Conservation (phyloP, 371 early-diverging fungal species). For the Rhizomucor pusillus region DNA sequence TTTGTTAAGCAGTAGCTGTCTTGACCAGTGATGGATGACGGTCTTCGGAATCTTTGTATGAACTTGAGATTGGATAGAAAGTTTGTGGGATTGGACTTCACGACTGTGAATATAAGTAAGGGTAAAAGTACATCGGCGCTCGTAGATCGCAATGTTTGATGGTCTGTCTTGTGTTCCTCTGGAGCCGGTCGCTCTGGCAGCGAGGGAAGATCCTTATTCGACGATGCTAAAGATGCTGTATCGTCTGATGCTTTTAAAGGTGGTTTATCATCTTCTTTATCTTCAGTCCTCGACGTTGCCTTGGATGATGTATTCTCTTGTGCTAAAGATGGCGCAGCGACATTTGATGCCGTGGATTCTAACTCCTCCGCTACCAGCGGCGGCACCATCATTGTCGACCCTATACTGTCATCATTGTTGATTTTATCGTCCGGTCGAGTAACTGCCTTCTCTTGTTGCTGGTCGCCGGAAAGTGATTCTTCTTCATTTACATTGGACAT, state of each 20-base stretch:
- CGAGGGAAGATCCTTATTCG: conserved; percentile 4
- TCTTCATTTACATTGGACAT: conserved; percentile 23
- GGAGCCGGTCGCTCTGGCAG: neutral
- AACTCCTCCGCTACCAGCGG: no score
- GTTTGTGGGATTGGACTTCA: conserved; percentile 64
- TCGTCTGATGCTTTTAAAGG: neutral
- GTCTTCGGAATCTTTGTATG: conserved; percentile 52
- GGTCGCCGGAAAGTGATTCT: neutral
- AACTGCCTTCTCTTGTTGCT: neutral
- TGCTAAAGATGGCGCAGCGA: no score
- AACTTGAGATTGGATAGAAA: conserved; percentile 62
- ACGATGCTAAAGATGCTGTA: neutral
- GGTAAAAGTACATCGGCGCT: conserved; percentile 68
- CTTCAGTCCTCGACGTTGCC: neutral
- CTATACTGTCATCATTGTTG: neutral
- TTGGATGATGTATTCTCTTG: neutral
- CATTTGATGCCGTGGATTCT: no score
- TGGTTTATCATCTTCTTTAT: neutral
- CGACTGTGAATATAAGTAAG: conserved; percentile 65
- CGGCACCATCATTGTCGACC: no score
- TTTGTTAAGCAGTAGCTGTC: conserved; percentile 54
- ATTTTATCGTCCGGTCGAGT: neutral
- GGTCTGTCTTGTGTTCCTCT: neutral
- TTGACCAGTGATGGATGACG: conserved; percentile 44
- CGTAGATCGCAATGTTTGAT: conserved; percentile 17